Base-by-base conservation (phyloP, 192 early-diverging fungal species). In the Polychytrium aggregatum region DNA sequence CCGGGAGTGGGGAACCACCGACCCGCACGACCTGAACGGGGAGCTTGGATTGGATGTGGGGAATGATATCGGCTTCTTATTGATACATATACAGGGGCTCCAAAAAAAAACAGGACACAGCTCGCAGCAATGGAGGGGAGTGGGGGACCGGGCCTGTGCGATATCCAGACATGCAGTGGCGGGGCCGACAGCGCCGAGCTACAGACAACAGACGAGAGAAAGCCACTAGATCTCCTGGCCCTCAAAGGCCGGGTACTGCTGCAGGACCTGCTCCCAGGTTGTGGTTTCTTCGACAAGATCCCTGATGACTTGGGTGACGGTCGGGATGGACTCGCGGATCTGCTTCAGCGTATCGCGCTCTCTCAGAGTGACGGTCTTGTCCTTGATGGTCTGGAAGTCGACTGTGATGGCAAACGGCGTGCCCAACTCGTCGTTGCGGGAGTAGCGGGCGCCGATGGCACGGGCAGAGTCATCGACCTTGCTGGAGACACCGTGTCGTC, bases 341-440 rank as follows among this genome's bases (percentile, higher is more conserved):
- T 99, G 96, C 71, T 87, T 85, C 30, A 84, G 88, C 22, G 92
- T 83, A 58, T 99, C 96, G 41, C 96, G 83, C 69, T 97, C 92
- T 45, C 96, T 85, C 37, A 99, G 70, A 13, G 96, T 99, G 29
- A 99, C 85, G 10, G 90, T 92, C 45, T 72, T 50, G 59, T 99
- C 96, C 61, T 92, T 72, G 35, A 82, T 81, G n/a, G 93, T 88
- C 56, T 94, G 85, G 82, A 99, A 97, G 70, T 99, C 96, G 28
- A 99, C 83, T 11, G 96, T 99, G 60, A 99, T 76, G 26, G 84
- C 93, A 65, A 92, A 98, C 30, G 92, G 92, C 34, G 86, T 99
- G 50, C 96, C 96, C 26, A 99, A 62, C 65, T 99, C 93, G 63
- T 99, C 96, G 63, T 95, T 97, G 54, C 96, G 85, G 2, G 93